These are phyloP conservation scores for Oryza longistaminata DNA, from an alignment of 176 grass and related monocot species.

Conservation along the genomic window DNA sequence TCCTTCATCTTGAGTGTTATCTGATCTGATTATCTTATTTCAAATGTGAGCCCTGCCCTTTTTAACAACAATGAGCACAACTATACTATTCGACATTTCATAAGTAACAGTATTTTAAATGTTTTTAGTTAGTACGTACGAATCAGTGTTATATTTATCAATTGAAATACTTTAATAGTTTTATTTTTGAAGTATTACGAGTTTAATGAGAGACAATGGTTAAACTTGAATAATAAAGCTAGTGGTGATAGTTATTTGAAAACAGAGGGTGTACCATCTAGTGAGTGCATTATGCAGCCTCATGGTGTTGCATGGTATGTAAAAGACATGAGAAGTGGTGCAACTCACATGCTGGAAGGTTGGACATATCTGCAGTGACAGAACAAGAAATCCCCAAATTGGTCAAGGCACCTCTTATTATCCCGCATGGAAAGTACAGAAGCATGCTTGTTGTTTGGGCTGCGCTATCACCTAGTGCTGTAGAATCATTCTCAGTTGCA, in stretches of 20 bases:
- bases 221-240: background rate
- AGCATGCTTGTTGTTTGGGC: slow-evolving; percentile 86
- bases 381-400: slow-evolving; percentile 77
- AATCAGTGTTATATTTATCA: background rate
- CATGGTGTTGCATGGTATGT: background rate
- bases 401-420: slow-evolving; percentile 90
- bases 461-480: slow-evolving; percentile 44
- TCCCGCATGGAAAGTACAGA: slow-evolving; percentile 88
- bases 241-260: background rate
- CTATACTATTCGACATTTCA: background rate
- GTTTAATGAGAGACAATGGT: background rate
- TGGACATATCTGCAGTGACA: slow-evolving; percentile 44
- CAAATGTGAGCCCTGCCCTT: background rate
- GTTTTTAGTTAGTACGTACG: background rate
- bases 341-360: slow-evolving; percentile 87
- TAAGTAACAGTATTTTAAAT: background rate
- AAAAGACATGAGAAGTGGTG: background rate
- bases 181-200: background rate
- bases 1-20: background rate
- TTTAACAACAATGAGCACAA: background rate
- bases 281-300: too few relatives aligned
- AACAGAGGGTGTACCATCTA: background rate
- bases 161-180: background rate
- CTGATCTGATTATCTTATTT: background rate
- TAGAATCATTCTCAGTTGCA: slow-evolving; percentile 55